phyloP scores from a whole-genome alignment of 2,329 filamentous ascomycete genomes.

The Calycina herbarum region DNA sequence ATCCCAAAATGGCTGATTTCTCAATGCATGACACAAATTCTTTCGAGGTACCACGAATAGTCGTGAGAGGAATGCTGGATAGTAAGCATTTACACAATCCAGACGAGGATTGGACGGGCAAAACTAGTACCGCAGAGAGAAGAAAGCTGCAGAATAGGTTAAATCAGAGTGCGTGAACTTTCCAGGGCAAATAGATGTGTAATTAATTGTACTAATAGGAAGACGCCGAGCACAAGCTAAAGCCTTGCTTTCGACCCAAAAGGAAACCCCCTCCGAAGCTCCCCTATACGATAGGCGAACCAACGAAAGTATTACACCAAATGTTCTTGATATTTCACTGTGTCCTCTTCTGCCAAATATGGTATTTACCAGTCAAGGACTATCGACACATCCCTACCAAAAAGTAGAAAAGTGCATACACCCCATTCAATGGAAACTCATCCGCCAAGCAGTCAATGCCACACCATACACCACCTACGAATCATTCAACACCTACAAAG shows the following conservation, averaged over 20 bases:
- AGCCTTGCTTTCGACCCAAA: not conserved
- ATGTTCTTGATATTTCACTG: too few relatives aligned
- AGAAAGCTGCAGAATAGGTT: constrained; percentile 34
- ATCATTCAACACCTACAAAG: constrained; percentile 14
- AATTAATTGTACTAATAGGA: not conserved
- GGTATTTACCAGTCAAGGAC: not conserved
- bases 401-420: not conserved
- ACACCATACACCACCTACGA: constrained; percentile 6
- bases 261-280: not conserved
- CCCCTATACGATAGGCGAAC: not conserved
- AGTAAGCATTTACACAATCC: constrained; percentile 16
- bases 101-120: constrained; percentile 40
- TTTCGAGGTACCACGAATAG: constrained; percentile 14
- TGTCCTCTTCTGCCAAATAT: not conserved
- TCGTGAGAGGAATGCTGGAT: constrained; percentile 22
- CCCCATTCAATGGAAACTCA: constrained; percentile 3
- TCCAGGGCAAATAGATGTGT: not conserved
- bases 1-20: not conserved
- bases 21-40: not conserved
- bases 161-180: constrained; percentile 32
- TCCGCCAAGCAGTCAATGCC: not conserved
- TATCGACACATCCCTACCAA: not conserved
- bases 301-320: not conserved
- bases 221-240: constrained; percentile 10
- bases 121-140: constrained; percentile 32